Percentiles rank a stretch among this genome's conserved stretches.
phyloP scores from a whole-genome alignment of 495 filamentous ascomycete genomes.

The Xanthoparmelia taractica region DNA sequence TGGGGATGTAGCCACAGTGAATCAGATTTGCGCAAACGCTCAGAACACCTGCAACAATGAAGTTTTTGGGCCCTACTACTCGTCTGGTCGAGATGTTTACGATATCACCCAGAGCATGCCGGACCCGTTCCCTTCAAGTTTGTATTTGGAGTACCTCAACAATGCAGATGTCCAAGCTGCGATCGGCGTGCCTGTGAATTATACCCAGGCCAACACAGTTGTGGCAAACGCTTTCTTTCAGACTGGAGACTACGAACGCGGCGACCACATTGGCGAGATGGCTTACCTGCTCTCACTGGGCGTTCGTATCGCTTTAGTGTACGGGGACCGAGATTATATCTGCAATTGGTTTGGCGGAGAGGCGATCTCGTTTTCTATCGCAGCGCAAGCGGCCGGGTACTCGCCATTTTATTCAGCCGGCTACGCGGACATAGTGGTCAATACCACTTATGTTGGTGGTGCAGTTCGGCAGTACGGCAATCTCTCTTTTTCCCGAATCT shows the following conservation, averaged over 20 bases:
- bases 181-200: slow-evolving; percentile 28
- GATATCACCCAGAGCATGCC: slow-evolving; percentile 32
- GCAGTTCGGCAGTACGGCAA: slow-evolving; percentile 43
- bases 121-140: slow-evolving; percentile 29
- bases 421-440: slow-evolving; percentile 47
- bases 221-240: slow-evolving; percentile 24
- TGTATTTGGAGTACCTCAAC: slow-evolving; percentile 31
- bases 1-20: slow-evolving; percentile 40
- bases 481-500: slow-evolving; percentile 46
- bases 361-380: slow-evolving; percentile 33
- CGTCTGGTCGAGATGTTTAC: slow-evolving; percentile 34
- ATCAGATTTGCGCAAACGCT: slow-evolving; percentile 39
- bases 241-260: slow-evolving; percentile 44
- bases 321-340: slow-evolving; percentile 51
- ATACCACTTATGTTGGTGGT: slow-evolving; percentile 45
- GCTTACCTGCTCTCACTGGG: slow-evolving; percentile 46
- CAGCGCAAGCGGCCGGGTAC: slow-evolving; percentile 28
- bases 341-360: slow-evolving; percentile 57
- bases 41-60: slow-evolving; percentile 40
- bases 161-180: slow-evolving; percentile 26
- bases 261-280: slow-evolving; percentile 41
- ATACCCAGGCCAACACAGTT: slow-evolving; percentile 21
- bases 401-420: slow-evolving; percentile 39
- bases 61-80: slow-evolving; percentile 41
- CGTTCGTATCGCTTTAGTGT: slow-evolving; percentile 35